Base-by-base conservation (phyloP, 1,284 basidiomycete species). In the Wolfiporia cocos region DNA sequence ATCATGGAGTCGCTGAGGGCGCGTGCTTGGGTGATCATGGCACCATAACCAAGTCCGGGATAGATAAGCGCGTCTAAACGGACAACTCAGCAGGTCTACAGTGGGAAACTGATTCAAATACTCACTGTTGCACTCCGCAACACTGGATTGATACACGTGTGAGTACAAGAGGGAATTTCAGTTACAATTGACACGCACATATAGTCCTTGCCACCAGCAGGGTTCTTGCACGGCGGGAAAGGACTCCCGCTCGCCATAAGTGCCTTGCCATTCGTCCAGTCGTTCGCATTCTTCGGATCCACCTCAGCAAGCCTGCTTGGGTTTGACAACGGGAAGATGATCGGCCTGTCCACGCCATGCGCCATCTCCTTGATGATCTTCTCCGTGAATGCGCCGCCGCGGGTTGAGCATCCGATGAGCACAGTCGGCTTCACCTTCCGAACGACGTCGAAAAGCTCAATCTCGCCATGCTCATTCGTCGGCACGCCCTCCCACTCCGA, bases 241-340 rank as follows among this genome's bases (percentile, higher is more conserved):
- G 88, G 89, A 49, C 84, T 87, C 10, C 89, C 89, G 4, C 87
- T 91, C 0, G 87, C 85, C 40, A 92, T 64, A 29, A 92, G 65
- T 14, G 86, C 88, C 56, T 75, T 79, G 3, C 86, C 87, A 3
- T 76, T 61, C 0, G 83, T 85, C 90, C 89, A 92, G 19, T 79
- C 69, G 52, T 81, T 79, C 34, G 82, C 74, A 55, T 89, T 76
- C 49, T 74, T 69, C 3, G 88, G 89, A 46, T 81, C 73, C 2
- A 86, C 84, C 61, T 92, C 89, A 34, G 81, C 81, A 39, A 92
- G 68, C 23, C 70, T 63, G 49, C 82, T 90, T 3, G 89, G 90
- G 63, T 93, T 93, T 37, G 82, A 87, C 52, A 92, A 69, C 9
- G 88, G 86, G 49, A 92, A 71, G 51, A 92, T 87, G 58, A 92